phyloP scores from a whole-genome alignment of 305 asterid species.

The Solanum hybrid region DNA sequence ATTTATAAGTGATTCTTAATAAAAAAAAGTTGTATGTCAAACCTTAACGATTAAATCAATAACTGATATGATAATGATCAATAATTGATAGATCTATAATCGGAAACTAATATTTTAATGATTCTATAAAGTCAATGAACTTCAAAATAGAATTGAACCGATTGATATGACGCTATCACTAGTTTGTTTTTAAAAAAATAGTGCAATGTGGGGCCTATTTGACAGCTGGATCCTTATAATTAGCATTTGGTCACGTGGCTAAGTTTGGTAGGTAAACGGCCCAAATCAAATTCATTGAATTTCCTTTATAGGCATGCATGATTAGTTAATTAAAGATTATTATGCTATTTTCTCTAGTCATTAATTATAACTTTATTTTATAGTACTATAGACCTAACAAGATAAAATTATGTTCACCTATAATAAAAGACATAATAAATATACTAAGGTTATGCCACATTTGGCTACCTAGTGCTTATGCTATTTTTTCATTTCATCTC shows the following conservation, averaged over 20 bases:
- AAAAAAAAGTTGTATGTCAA: no score
- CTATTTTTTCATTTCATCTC: background rate
- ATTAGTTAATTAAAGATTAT: background rate
- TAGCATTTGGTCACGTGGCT: constrained; percentile 21
- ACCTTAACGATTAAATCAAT: no score
- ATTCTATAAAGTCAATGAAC: no score
- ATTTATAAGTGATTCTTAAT: background rate
- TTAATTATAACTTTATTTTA: background rate
- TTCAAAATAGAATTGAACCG: background rate
- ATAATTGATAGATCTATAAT: no score
- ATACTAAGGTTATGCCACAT: background rate
- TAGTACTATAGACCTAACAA: background rate
- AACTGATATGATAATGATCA: no score
- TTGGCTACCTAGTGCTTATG: background rate
- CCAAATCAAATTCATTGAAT: background rate
- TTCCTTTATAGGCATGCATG: background rate
- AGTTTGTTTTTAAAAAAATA: background rate
- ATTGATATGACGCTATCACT: background rate
- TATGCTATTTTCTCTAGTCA: background rate
- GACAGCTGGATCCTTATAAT: background rate
- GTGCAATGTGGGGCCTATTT: constrained; percentile 19
- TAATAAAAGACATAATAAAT: background rate
- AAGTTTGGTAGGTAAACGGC: constrained; percentile 11
- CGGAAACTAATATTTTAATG: background rate
- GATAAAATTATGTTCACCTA: background rate